Evolutionary conservation across 805 yeast species (phyloP).

Genomic region (Starmera caribaea): DNA sequence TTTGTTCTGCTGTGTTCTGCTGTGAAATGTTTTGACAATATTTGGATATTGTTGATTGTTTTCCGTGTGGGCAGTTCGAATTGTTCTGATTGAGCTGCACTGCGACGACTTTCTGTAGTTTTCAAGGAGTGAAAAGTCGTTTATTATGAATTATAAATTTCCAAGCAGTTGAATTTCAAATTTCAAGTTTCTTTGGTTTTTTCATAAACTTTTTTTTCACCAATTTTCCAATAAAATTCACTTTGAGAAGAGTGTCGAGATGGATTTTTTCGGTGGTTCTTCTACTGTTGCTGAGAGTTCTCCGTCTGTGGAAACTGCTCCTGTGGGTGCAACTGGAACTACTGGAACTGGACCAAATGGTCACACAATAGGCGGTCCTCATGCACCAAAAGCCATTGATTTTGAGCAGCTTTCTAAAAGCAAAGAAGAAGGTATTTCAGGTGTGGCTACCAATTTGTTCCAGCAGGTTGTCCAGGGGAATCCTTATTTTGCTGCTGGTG

Average conservation of each 20-base stretch:
- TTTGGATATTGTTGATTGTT: no score
- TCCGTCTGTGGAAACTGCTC: not conserved
- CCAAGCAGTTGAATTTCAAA: no score
- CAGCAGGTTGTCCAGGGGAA: slow-evolving; percentile 53
- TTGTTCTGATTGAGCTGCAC: no score
- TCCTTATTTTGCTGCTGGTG: slow-evolving; percentile 98
- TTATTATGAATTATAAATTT: no score
- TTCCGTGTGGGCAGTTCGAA: no score
- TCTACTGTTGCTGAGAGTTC: not conserved
- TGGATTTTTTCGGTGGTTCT: not conserved
- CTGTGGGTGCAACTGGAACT: not conserved
- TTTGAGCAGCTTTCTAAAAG: slow-evolving; percentile 11
- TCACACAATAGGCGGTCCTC: slow-evolving; percentile 3
- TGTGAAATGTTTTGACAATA: no score
- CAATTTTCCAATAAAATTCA: no score
- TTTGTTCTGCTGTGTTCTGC: no score
- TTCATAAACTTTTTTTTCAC: no score
- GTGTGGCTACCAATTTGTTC: slow-evolving; percentile 29
- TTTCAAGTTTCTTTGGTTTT: slow-evolving; percentile 1
- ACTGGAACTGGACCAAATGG: slow-evolving; percentile 1
- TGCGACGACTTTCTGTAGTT: no score
- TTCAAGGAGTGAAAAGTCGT: no score
- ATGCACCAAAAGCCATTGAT: slow-evolving; percentile 11
- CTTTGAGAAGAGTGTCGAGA: not conserved
- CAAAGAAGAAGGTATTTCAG: slow-evolving; percentile 16